Evolutionary conservation across 1,139 yeast species (phyloP).

Genomic region (Candida buenavistaensis): DNA sequence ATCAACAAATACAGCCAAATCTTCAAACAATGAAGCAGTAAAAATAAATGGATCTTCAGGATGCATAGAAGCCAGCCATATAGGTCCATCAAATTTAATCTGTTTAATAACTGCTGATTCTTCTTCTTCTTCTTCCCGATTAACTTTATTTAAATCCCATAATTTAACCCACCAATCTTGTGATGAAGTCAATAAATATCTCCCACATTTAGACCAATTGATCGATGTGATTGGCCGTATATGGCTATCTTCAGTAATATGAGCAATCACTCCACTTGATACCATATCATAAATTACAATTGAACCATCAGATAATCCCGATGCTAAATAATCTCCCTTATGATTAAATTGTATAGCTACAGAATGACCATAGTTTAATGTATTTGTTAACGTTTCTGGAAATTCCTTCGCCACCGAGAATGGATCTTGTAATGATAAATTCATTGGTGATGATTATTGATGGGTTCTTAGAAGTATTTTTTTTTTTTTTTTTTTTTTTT

Average conservation of each 20-base stretch:
- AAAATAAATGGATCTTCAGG: constrained; percentile 47
- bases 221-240: constrained; percentile 73
- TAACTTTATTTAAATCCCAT: constrained; percentile 67
- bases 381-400: constrained; percentile 77
- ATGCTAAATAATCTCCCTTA: constrained; percentile 86
- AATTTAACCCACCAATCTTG: constrained; percentile 82
- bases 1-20: constrained; percentile 58
- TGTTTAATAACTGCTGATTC: constrained; percentile 36
- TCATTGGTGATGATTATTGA: constrained; percentile 43
- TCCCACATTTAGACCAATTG: constrained; percentile 75
- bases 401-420: constrained; percentile 90
- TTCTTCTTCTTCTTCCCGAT: constrained; percentile 14
- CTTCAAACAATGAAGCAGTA: constrained; percentile 51
- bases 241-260: constrained; percentile 58
- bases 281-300: constrained; percentile 78
- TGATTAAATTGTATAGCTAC: constrained; percentile 71
- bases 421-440: constrained; percentile 86
- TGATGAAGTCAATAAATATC: constrained; percentile 70
- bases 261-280: constrained; percentile 51
- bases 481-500: constrained; percentile 1
- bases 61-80: constrained; percentile 66
- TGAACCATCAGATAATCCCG: constrained; percentile 80
- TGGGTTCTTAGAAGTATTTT: not conserved
- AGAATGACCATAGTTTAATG: constrained; percentile 68
- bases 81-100: constrained; percentile 64